Percentiles rank a stretch among this genome's conserved stretches.
Evolutionary conservation across 805 yeast species (phyloP).

Genomic region (Debaryomyces tyrocola): DNA sequence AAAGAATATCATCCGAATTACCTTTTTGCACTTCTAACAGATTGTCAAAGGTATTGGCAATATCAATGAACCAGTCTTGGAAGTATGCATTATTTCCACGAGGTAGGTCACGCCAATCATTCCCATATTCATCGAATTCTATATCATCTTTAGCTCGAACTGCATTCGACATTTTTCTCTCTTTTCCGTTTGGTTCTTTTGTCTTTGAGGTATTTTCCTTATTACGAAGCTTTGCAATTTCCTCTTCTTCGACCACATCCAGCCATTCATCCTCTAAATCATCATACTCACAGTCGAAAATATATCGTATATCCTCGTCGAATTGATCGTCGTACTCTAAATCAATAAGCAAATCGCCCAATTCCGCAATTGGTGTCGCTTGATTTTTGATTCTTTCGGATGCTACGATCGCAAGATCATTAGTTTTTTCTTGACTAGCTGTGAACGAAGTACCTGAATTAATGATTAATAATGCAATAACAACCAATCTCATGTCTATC

Average conservation of each 20-base stretch:
- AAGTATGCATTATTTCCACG: conserved; percentile 51
- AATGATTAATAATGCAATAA: conserved; percentile 48
- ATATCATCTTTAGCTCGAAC: conserved; percentile 23
- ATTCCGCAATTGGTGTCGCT: conserved; percentile 32
- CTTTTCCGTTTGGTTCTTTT: neutral
- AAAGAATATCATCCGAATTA: conserved; percentile 29
- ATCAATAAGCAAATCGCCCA: conserved; percentile 54
- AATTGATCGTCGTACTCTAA: conserved; percentile 61
- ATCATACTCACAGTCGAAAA: conserved; percentile 57
- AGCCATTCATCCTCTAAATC: conserved; percentile 18
- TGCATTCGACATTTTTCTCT: conserved; percentile 12
- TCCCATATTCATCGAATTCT: conserved; percentile 58
- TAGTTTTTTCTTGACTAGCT: conserved; percentile 1
- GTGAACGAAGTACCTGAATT: conserved; percentile 23
- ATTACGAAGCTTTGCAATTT: conserved; percentile 2
- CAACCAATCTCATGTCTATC: conserved; percentile 58
- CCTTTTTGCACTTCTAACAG: conserved; percentile 10
- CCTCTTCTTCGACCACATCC: conserved; percentile 13
- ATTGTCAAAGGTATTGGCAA: conserved; percentile 14
- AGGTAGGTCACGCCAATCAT: conserved; percentile 74
- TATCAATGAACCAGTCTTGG: conserved; percentile 17
- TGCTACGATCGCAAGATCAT: conserved; percentile 10
- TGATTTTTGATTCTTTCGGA: conserved; percentile 18
- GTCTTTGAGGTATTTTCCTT: conserved; percentile 9
- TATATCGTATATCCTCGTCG: conserved; percentile 66